phyloP scores from a whole-genome alignment of 2,329 filamentous ascomycete genomes.

The Colletotrichum filicis region DNA sequence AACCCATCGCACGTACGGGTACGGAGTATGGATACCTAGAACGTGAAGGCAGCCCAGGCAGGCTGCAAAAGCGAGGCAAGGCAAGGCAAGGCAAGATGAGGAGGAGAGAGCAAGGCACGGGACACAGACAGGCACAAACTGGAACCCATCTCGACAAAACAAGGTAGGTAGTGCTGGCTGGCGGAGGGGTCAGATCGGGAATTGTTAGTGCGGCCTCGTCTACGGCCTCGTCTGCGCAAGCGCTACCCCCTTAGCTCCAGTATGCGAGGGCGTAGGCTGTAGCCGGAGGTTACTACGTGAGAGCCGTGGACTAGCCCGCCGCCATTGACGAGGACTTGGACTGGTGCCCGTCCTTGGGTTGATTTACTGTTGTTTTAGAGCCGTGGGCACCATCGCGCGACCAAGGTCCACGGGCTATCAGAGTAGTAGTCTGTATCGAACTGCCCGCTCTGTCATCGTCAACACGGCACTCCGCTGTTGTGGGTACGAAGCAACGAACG shows the following conservation, averaged over 20 bases:
- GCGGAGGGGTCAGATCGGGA: conserved; percentile 11
- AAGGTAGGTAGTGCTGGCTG: not conserved
- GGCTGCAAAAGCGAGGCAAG: not conserved
- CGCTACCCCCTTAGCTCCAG: not conserved
- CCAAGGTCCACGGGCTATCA: not conserved
- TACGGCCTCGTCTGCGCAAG: not conserved
- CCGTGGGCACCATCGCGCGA: not conserved
- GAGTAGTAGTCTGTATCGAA: not conserved
- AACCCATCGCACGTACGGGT: not conserved
- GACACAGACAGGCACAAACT: not conserved
- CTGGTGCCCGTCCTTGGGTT: conserved; percentile 19
- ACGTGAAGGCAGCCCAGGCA: not conserved
- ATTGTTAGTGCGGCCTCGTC: conserved; percentile 15
- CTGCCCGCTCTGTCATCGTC: not conserved
- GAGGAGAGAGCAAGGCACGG: not conserved
- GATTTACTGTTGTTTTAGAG: conserved; percentile 16
- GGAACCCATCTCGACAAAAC: not conserved
- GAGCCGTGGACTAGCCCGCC: conserved; percentile 19
- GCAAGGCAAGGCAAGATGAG: not conserved
- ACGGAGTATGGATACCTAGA: not conserved
- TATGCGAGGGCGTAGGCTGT: not conserved
- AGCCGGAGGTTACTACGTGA: not conserved
- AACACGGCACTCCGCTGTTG: not conserved
- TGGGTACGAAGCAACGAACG: not conserved
- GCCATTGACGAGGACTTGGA: conserved; percentile 18